Evolutionary conservation across 2,329 filamentous ascomycete species (phyloP).

Genomic region (Talaromyces sp.): DNA sequence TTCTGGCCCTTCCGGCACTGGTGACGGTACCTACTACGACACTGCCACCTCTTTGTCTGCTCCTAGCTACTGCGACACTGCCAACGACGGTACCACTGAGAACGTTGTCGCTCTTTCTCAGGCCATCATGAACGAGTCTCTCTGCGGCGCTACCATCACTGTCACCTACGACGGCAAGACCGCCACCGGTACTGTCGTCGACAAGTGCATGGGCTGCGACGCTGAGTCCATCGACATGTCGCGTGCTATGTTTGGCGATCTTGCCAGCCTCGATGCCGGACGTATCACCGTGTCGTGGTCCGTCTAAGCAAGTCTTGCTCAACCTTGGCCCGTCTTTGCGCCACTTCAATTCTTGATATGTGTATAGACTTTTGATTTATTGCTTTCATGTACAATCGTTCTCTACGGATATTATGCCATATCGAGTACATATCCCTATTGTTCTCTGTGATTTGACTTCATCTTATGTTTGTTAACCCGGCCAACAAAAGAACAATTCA

Average conservation of each 20-base stretch:
- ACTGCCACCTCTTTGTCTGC: constrained; percentile 58
- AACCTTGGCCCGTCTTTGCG: background rate
- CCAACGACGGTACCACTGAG: constrained; percentile 55
- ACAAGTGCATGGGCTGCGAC: constrained; percentile 72
- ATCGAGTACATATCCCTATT: background rate
- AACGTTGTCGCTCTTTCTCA: constrained; percentile 68
- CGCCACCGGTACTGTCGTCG: constrained; percentile 58
- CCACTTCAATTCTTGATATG: constrained; percentile 26
- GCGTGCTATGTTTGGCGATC: constrained; percentile 52
- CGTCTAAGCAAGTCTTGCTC: constrained; percentile 27
- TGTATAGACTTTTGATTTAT: constrained; percentile 24
- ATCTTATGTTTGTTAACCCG: constrained; percentile 14
- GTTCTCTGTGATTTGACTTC: constrained; percentile 12
- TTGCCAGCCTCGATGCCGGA: constrained; percentile 40
- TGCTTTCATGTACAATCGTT: constrained; percentile 17
- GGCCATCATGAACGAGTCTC: constrained; percentile 64
- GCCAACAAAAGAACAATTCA: constrained; percentile 15
- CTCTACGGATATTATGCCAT: constrained; percentile 6
- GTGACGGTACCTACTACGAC: constrained; percentile 72
- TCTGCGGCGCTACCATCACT: constrained; percentile 67
- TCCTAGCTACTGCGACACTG: constrained; percentile 56
- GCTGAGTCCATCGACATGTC: constrained; percentile 58
- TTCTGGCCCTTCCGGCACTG: constrained; percentile 38
- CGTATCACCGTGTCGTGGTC: constrained; percentile 43
- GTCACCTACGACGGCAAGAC: constrained; percentile 60